Evolutionary conservation across 2,329 filamentous ascomycete genomes (phyloP), one percentile per base, ranked within the genome.

Genomic region (Nothomitra cinnamomea): DNA sequence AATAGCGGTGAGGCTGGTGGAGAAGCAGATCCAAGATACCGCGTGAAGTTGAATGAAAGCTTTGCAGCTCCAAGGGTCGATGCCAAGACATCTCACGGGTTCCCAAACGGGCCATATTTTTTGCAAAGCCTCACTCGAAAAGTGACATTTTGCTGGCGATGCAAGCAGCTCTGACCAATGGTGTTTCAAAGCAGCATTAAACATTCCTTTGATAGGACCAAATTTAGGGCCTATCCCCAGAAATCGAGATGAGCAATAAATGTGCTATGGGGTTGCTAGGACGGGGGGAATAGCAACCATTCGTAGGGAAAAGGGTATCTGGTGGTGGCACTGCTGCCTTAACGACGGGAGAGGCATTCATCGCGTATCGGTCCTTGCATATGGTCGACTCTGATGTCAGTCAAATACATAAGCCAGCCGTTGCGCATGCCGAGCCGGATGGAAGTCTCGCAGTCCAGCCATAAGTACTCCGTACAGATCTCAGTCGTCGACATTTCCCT

Each of bases 271-370:
- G 45, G 25, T 49, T 28, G 32, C 28, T 13, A 10, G 5, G 8
- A 17, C 12, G 24, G 45, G 45, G 24, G 45, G 45, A 19, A 35
- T 28, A 35, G 22, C 45, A 32, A 10, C 3, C 24, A 49, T 32
- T 49, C 45, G 45, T 43, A 24, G 43, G 43, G 12, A n/a, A 10
- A 24, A 24, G 45, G 45, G 25, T 32, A 49, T 32, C 24, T 49
- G 10, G 45, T 49, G 45, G 45, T 49, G 45, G 45, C 45, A 49
- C 45, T 49, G 45, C 45, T 49, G 45, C 45, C 24, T 49, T 28
- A 49, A 49, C 24, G 45, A 49, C 21, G 24, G 24, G 42, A 21
- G 12, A 22, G 17, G 42, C 24, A 35, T 32, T 32, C 28, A 32
- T 32, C 28, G 28, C 28, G 28, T 32, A 35, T 15, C 13, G 45